Evolutionary conservation across 202 grass and related monocot species (phyloP).

Genomic region (Sporobolus alterniflorus): DNA sequence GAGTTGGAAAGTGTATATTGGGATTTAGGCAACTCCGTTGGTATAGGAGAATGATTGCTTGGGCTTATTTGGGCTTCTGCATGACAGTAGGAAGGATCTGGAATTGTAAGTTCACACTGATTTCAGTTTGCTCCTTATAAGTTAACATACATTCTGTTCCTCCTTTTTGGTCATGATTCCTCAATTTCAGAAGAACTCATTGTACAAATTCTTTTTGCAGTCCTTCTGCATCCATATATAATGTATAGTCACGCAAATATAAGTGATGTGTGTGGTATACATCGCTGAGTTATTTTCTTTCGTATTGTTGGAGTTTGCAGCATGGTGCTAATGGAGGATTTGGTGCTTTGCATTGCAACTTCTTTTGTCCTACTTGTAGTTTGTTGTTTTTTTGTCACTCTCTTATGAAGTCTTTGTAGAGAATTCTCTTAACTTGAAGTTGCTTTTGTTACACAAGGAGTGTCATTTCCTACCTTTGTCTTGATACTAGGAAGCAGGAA

Average conservation of each 20-base stretch:
- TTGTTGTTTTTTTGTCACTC: neutral
- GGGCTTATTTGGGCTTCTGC: constrained; percentile 20
- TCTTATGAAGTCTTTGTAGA: neutral
- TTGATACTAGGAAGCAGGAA: neutral
- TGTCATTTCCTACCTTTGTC: neutral
- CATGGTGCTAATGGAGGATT: neutral
- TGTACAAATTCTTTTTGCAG: neutral
- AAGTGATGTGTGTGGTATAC: neutral
- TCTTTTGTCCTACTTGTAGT: neutral
- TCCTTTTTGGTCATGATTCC: neutral
- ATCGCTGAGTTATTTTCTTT: neutral
- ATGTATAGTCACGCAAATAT: neutral
- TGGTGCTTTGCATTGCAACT: neutral
- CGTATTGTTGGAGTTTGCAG: neutral
- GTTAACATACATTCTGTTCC: too few species aligned
- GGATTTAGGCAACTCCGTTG: constrained; percentile 44
- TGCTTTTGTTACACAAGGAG: neutral
- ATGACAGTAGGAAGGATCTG: constrained; percentile 5
- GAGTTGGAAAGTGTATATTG: constrained; percentile 43
- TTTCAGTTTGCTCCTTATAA: neutral
- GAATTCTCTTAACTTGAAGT: neutral
- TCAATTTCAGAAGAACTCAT: neutral
- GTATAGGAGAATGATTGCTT: constrained; percentile 25
- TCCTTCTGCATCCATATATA: neutral
- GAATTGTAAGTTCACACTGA: constrained; percentile 46